A percentile compares a stretch with the other conserved stretches of the same genome.
These are phyloP conservation scores for Colletotrichum sp. DNA, from an alignment of 2,329 filamentous ascomycete species.

Conservation along the genomic window DNA sequence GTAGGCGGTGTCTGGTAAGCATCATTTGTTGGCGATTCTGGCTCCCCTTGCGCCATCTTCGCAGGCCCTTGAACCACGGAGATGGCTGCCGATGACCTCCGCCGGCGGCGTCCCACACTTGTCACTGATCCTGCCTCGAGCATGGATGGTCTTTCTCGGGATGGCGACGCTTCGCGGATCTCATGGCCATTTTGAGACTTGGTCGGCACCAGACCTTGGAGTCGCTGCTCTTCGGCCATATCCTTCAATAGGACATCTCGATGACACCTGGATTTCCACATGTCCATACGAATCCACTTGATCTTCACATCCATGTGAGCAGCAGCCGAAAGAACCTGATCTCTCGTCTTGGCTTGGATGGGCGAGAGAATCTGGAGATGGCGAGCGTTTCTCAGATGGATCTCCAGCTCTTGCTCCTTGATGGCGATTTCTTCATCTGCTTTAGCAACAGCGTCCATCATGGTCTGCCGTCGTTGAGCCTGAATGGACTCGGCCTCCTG, in stretches of 20 bases:
- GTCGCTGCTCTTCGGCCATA: conserved; percentile 68
- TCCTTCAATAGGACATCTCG: conserved; percentile 86
- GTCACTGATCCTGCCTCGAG: conserved; percentile 5
- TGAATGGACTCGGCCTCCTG: conserved; percentile 89
- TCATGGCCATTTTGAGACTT: conserved; percentile 1
- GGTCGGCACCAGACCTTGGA: not conserved
- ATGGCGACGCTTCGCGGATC: conserved; percentile 7
- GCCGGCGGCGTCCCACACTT: conserved; percentile 1
- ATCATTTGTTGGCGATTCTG: conserved; percentile 45
- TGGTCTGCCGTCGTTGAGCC: conserved; percentile 79
- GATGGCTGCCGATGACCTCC: conserved; percentile 16
- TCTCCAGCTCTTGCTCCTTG: conserved; percentile 79
- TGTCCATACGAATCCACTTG: conserved; percentile 93
- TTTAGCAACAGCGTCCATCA: conserved; percentile 83
- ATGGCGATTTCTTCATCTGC: conserved; percentile 78
- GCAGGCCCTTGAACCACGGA: conserved; percentile 1
- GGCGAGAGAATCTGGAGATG: conserved; percentile 90
- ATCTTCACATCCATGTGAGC: conserved; percentile 85
- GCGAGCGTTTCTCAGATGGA: conserved; percentile 84
- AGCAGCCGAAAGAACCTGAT: conserved; percentile 84
- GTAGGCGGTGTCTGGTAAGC: conserved; percentile 55
- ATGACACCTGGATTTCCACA: conserved; percentile 91
- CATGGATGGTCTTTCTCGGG: not conserved
- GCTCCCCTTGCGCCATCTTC: conserved; percentile 29
- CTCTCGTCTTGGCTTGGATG: conserved; percentile 87